Evolutionary conservation across 208 protist genomes (phyloP), one percentile per base, ranked within the genome.

Genomic region (Willaertia magna): DNA sequence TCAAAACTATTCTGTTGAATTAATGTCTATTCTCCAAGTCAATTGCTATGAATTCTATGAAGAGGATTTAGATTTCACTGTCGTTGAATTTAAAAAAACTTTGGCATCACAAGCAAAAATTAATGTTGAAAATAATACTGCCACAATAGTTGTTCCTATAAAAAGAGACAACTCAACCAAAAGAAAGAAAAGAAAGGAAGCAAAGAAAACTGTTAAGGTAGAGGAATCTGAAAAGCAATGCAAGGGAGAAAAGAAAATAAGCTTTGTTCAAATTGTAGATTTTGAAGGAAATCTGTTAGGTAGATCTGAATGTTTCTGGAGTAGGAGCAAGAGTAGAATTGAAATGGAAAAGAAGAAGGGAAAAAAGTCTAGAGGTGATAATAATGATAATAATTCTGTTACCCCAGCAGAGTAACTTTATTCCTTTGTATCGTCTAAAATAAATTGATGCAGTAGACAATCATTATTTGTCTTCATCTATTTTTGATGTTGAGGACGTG

Each of bases 321-420:
- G 55, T n/a, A 18, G 55, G 34, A 34, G 22, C n/a, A 67, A 67
- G n/a, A 67, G 26, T 1, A 67, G 55, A 67, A 7, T 1, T 30
- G 55, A 67, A 67, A 67, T 67, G 55, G 55, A 67, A 67, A 67
- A 67, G 55, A 67, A 67, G 55, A 67, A 67, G 55, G 55, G n/a
- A 7, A n/a, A n/a, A n/a, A n/a, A n/a, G n/a, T n/a, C n/a, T n/a
- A n/a, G n/a, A n/a, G n/a, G n/a, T n/a, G n/a, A n/a, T n/a, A n/a
- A n/a, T n/a, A n/a, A n/a, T n/a, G n/a, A n/a, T n/a, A n/a, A n/a
- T n/a, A n/a, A n/a, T n/a, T n/a, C n/a, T n/a, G n/a, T n/a, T n/a
- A n/a, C n/a, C n/a, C n/a, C n/a, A n/a, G n/a, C n/a, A n/a, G n/a
- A n/a, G n/a, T n/a, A n/a, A n/a, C n/a, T n/a, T n/a, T n/a, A n/a